Conservation (phyloP, 108 stramenopile species). For the Pseudonitzschia multiseries region DNA sequence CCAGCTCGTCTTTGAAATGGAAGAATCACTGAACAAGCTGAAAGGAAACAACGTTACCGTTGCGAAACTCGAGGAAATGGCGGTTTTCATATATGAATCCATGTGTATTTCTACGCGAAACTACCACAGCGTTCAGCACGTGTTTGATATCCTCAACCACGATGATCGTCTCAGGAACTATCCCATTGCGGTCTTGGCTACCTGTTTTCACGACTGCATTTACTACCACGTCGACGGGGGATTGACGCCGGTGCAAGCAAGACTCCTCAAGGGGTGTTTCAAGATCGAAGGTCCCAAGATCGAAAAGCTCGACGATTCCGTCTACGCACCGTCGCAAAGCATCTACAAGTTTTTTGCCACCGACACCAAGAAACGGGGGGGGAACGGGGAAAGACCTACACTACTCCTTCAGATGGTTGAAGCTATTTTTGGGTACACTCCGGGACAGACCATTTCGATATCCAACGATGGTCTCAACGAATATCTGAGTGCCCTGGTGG, state of each 20-base stretch:
- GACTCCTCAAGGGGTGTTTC: constrained; percentile 33
- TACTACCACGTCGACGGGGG: constrained; percentile 57
- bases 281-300: constrained; percentile 8
- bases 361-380: neutral
- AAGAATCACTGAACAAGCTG: constrained; percentile 31
- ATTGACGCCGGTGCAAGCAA: constrained; percentile 33
- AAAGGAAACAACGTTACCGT: constrained; percentile 14
- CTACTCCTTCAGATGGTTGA: constrained; percentile 33
- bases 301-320: neutral
- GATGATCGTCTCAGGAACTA: constrained; percentile 23
- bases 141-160: constrained; percentile 45
- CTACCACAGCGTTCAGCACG: constrained; percentile 62
- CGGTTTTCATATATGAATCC: constrained; percentile 55
- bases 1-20: constrained; percentile 36
- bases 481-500: constrained; percentile 50
- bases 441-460: constrained; percentile 34
- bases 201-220: constrained; percentile 63
- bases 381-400: neutral
- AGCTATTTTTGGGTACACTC: constrained; percentile 45
- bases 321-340: neutral
- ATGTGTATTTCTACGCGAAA: constrained; percentile 45
- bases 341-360: constrained; percentile 12
- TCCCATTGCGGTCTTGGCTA: constrained; percentile 47
- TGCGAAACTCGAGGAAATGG: constrained; percentile 38
- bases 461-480: constrained; percentile 51